Evolutionary conservation across 192 early-diverging fungal genomes (phyloP), one percentile per base, ranked within the genome.

Genomic region (Coemansia sp.): DNA sequence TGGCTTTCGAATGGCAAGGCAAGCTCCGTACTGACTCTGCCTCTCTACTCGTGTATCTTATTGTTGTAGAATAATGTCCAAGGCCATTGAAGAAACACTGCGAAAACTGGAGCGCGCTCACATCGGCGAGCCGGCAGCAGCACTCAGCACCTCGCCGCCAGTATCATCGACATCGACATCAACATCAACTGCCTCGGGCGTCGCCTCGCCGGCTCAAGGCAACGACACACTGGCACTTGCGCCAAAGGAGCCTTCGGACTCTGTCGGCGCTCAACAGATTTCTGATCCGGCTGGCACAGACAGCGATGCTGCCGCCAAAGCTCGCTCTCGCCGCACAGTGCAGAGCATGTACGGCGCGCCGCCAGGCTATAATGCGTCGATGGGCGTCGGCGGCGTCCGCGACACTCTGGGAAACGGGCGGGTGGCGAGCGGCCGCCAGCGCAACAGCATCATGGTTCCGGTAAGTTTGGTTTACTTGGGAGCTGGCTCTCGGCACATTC

Each of bases 341-440:
- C 79, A 81, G 70, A 81, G 79, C 79, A 81, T 81, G 79, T 81
- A 81, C 39, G 79, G 79, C 67, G 79, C 79, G 8, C 79, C 79
- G 35, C 79, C 79, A 5, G 79, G 79, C 20, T 81, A 81, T 50
- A 76, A 72, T 63, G 79, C 79, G n/a, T 67, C 69, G 20, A 81
- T 81, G 73, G 73, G 79, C 38, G 69, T 81, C 23, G 79, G 73
- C 53, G 69, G 78, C n/a, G 71, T 63, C n/a, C 73, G 73, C 55
- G 73, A 81, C 60, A 18, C 67, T 31, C 20, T 60, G 60, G 73
- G 73, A 34, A 66, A 70, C n/a, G 79, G 79, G 46, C 70, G 79
- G 33, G 65, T 76, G 37, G 66, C 69, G 55, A 81, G 79, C 73
- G 70, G 70, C 6, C 73, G 79, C 63, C 79, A 81, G 79, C 79